Base-by-base conservation (phyloP, 495 filamentous ascomycete species). In the Penicillium riverlandense region DNA sequence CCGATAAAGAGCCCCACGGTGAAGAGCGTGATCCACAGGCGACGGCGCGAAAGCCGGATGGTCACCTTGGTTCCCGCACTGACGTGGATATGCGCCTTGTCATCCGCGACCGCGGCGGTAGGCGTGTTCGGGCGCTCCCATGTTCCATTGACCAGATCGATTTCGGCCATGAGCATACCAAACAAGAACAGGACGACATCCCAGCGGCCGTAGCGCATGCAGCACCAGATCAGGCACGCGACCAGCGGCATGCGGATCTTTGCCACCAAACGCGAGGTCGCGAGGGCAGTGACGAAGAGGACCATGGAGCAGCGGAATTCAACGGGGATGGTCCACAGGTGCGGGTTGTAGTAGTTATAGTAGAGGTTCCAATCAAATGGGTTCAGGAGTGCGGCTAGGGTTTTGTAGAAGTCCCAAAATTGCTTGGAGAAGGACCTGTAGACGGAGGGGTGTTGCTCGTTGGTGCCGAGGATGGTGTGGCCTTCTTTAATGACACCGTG, bases 241-340 rank as follows among this genome's bases (percentile, higher is more conserved):
- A 78, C 69, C 3, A 72, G 44, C 0, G 55, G 45, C 43, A 80
- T 61, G 5, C 79, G 70, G 7, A 79, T 48, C 4, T 55, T 44
- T n/a, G 71, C 49, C 29, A 58, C 54, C 9, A 78, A 59, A 16
- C 77, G 70, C 7, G 76, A 74, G 10, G 80, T 66, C 8, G 71
- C 82, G 4, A 84, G 47, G 27, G 79, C 67, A 1, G 70, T 69
- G 37, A 83, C 53, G 58, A 86, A 86, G 4, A 86, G 67, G 37
- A 83, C 64, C 48, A 86, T 75, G 8, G 79, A 83, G 46, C 74
- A 74, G 40, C 78, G 68, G 48, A 84, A 83, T 54, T 86, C 83
- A 22, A 85, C 73, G 0, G 83, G 82, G n/a, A 86, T 83, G 16
- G 83, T 86, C 83, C 83, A 86, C 0, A 85, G 64, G 47, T 84